Evolutionary conservation across 2,329 filamentous ascomycete species (phyloP).

Genomic region (Fusarium denticulatum): DNA sequence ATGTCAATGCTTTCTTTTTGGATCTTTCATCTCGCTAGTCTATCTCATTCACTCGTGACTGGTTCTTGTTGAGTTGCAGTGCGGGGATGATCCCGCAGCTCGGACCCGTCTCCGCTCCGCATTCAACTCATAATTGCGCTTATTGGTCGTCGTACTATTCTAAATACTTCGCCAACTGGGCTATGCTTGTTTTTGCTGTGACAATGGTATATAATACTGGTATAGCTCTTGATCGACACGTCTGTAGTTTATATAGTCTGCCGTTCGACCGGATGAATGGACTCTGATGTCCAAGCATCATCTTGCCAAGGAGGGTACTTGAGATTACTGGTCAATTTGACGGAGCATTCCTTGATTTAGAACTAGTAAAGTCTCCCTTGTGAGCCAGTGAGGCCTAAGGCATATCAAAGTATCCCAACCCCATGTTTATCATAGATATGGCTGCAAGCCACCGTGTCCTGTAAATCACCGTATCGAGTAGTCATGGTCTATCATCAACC

Average conservation of each 20-base stretch:
- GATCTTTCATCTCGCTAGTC: background rate
- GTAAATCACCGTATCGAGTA: too few species aligned
- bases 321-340: background rate
- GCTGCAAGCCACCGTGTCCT: background rate
- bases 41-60: background rate
- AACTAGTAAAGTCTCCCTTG: background rate
- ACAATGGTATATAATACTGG: background rate
- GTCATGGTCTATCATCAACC: background rate
- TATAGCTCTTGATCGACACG: background rate
- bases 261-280: slow-evolving; percentile 6
- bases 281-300: background rate
- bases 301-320: background rate
- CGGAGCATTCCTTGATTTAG: background rate
- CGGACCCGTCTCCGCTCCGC: slow-evolving; percentile 21
- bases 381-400: rapidly evolving
- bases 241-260: background rate
- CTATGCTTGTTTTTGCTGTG: too few species aligned
- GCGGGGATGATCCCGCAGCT: slow-evolving; percentile 19
- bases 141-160: background rate
- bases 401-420: background rate
- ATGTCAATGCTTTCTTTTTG: background rate
- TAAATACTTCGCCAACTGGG: background rate
- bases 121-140: background rate
- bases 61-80: background rate
- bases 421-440: background rate